Base-by-base conservation (phyloP, 1,139 yeast genomes). In the Blastobotrys raffinosifermentans region DNA sequence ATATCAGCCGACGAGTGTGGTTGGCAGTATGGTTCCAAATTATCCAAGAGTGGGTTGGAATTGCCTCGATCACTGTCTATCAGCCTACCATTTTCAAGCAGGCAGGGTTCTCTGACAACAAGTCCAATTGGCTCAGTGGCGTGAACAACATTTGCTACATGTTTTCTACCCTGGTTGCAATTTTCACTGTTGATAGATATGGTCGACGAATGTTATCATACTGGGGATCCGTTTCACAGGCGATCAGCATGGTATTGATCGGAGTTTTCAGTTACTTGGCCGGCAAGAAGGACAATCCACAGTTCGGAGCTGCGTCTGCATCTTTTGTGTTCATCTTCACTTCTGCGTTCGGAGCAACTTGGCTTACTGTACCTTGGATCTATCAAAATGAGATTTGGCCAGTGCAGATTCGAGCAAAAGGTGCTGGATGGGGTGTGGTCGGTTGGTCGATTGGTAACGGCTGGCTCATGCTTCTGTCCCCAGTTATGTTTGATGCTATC, bases 21-120 rank as follows among this genome's bases (percentile, higher is more conserved):
- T 53, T 67, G 40, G 69, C 62, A 13, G 50, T 60, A 32, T 65
- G 69, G 61, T 51, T 66, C 34, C 68, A 63, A 38, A 55, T 63
- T 31, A 48, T 66, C 54, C 71, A 67, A 46, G 69, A 66, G 43
- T 65, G 66, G 55, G 58, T 60, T 22, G 71, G 72, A 14, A 64
- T 67, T 36, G 67, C 67, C 35, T 65, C 65, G 38, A 56, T 67
- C 41, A 67, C 70, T 3, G 66, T 63, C 35, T 65, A 65, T 43
- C 60, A 63, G 41, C 66, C 66, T 11, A 58, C 60, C 9, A 64
- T 65, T 29, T 61, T 65, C 46, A 45, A 45, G 2, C 65, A 62
- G 42, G 62, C 67, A 5, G 63, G 64, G 3, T 61, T 57, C 44
- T 48, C 49, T 29, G 33, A 57, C 4, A 45, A 47, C 29, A 60